Conservation (phyloP, 1,139 yeast species). For the Scheffersomyces segobiensis region DNA sequence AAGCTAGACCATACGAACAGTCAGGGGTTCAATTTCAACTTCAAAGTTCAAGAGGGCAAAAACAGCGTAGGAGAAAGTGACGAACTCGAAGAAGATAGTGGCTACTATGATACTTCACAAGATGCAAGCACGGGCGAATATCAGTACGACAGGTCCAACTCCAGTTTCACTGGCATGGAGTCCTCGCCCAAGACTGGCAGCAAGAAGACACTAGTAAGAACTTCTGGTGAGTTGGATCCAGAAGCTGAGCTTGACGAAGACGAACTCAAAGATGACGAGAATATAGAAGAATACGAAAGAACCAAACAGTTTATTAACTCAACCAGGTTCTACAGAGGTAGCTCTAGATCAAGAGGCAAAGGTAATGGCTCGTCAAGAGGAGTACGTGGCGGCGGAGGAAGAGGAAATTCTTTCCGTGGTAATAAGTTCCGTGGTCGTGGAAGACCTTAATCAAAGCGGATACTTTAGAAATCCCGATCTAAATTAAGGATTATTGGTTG, state of each 20-base stretch:
- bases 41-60: conserved; percentile 16
- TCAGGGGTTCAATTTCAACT: conserved; percentile 36
- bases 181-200: conserved; percentile 13
- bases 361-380: conserved; percentile 12
- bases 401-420: conserved; percentile 11
- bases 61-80: conserved; percentile 3
- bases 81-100: conserved; percentile 6
- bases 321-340: not conserved
- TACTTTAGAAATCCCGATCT: not conserved
- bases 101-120: conserved; percentile 9
- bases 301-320: not conserved
- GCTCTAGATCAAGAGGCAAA: conserved; percentile 12
- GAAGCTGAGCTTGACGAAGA: conserved; percentile 7
- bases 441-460: not conserved
- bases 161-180: conserved; percentile 11
- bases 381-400: conserved; percentile 17
- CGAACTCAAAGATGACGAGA: conserved; percentile 11
- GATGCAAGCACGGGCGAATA: conserved; percentile 3
- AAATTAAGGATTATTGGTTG: not conserved
- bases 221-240: conserved; percentile 5
- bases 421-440: conserved; percentile 9
- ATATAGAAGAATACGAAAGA: not conserved
- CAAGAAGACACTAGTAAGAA: conserved; percentile 9
- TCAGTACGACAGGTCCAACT: conserved; percentile 2
- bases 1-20: conserved; percentile 30